phyloP scores from a whole-genome alignment of 208 protist species.

The Willaertia magna region DNA sequence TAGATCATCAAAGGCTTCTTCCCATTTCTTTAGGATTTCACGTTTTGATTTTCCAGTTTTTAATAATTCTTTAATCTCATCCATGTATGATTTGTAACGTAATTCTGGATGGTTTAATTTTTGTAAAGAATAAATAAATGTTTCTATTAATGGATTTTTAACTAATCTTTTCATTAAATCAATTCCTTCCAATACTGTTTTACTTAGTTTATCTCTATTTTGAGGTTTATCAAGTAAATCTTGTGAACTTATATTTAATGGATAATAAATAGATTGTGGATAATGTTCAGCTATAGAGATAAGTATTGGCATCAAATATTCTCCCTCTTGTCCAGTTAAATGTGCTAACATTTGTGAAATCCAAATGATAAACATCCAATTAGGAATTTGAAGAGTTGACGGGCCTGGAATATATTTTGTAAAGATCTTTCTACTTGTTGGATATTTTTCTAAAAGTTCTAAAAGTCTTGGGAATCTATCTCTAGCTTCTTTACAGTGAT shows the following conservation, averaged over 20 bases:
- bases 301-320: conserved; percentile 31
- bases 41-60: conserved; percentile 14
- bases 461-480: conserved; percentile 45
- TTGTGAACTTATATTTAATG: conserved; percentile 44
- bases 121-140: conserved; percentile 33
- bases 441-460: conserved; percentile 28
- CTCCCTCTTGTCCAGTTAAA: conserved; percentile 25
- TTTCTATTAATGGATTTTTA: conserved; percentile 28
- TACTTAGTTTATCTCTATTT: background rate
- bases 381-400: background rate
- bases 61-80: conserved; percentile 31
- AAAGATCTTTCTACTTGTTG: background rate
- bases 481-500: conserved; percentile 1
- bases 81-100: conserved; percentile 43
- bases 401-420: background rate
- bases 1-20: conserved; percentile 27
- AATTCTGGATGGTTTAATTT: conserved; percentile 50
- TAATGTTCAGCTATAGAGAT: conserved; percentile 35
- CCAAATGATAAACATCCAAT: conserved; percentile 48
- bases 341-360: conserved; percentile 47
- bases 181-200: background rate
- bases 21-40: conserved; percentile 8
- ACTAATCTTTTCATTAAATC: conserved; percentile 17
- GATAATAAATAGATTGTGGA: conserved; percentile 59
- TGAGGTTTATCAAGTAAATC: conserved; percentile 29